Conservation (phyloP, 345 rosid species). For the Iberis pinnata region DNA sequence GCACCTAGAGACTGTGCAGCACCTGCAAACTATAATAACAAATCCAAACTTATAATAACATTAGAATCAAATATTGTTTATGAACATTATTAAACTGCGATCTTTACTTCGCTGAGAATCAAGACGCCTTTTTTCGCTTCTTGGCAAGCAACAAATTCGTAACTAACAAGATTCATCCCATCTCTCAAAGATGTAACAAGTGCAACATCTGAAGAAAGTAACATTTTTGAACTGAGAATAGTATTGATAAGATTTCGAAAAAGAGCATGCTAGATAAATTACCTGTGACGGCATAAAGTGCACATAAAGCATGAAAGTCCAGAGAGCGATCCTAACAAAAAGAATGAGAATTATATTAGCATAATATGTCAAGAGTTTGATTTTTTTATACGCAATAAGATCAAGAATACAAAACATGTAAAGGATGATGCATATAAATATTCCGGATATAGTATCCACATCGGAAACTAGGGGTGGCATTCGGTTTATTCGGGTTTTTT, state of each 20-base stretch:
- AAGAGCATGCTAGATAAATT: conserved; percentile 17
- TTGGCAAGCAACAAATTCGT: conserved; percentile 99
- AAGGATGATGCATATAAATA: neutral
- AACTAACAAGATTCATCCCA: conserved; percentile 99
- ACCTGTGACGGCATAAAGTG: conserved; percentile 97
- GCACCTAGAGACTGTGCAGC: conserved; percentile 99
- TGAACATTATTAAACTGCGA: conserved; percentile 1
- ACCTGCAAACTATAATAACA: conserved; percentile 75
- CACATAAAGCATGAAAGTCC: conserved; percentile 76
- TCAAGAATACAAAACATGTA: conserved; percentile 1
- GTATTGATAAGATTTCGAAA: conserved; percentile 2
- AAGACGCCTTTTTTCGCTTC: conserved; percentile 95
- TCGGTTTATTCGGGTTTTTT: no score
- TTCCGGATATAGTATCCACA: no score
- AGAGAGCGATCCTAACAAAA: conserved; percentile 86
- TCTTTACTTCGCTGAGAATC: conserved; percentile 93
- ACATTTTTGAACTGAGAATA: neutral
- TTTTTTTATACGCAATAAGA: conserved; percentile 7
- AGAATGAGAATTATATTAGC: conserved; percentile 22
- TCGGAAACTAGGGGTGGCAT: no score
- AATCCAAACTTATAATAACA: conserved; percentile 12
- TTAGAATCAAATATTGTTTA: neutral
- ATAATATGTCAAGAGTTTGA: conserved; percentile 5
- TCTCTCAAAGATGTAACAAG: conserved; percentile 97
- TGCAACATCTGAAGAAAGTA: conserved; percentile 66